phyloP scores from a whole-genome alignment of 768 basidiomycete genomes.

The Amanita brunnescens region DNA sequence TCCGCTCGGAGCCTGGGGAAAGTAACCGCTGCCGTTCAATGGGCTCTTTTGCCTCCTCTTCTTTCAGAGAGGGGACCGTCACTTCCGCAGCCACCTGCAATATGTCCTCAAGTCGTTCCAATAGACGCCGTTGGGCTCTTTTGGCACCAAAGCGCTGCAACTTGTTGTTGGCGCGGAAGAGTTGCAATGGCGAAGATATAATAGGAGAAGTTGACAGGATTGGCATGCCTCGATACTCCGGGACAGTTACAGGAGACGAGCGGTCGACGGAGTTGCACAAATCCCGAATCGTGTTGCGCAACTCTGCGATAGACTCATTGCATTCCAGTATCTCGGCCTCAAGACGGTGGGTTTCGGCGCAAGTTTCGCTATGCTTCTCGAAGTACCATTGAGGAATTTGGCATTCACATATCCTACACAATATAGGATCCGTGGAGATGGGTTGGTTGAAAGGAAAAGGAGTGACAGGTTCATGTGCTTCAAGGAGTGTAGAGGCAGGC shows the following conservation, averaged over 20 bases:
- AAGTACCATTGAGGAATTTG: slow-evolving; percentile 99
- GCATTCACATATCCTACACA: slow-evolving; percentile 97
- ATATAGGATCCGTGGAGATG: slow-evolving; percentile 74
- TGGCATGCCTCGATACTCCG: slow-evolving; percentile 85
- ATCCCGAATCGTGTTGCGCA: slow-evolving; percentile 80
- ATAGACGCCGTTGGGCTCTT: slow-evolving; percentile 69
- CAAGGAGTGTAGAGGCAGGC: slow-evolving; percentile 30
- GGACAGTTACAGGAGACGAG: slow-evolving; percentile 53
- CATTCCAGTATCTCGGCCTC: slow-evolving; percentile 92
- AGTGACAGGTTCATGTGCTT: slow-evolving; percentile 40
- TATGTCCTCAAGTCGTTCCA: slow-evolving; percentile 85
- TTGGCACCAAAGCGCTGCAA: slow-evolving; percentile 75
- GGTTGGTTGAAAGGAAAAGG: slow-evolving; percentile 72
- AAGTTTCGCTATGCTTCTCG: slow-evolving; percentile 99
- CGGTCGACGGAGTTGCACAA: slow-evolving; percentile 65
- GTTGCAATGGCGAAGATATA: slow-evolving; percentile 65
- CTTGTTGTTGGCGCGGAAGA: slow-evolving; percentile 61
- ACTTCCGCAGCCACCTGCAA: slow-evolving; percentile 73
- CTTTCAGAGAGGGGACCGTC: slow-evolving; percentile 80
- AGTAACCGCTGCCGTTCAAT: slow-evolving; percentile 89
- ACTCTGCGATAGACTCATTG: slow-evolving; percentile 87
- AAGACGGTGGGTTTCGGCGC: slow-evolving; percentile 89
- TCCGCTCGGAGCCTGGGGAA: slow-evolving; percentile 83
- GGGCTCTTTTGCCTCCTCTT: slow-evolving; percentile 85
- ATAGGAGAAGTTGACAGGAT: slow-evolving; percentile 70